These are phyloP conservation scores for Lichtheimia ornata DNA, from an alignment of 371 early-diverging fungal species.

Conservation along the genomic window DNA sequence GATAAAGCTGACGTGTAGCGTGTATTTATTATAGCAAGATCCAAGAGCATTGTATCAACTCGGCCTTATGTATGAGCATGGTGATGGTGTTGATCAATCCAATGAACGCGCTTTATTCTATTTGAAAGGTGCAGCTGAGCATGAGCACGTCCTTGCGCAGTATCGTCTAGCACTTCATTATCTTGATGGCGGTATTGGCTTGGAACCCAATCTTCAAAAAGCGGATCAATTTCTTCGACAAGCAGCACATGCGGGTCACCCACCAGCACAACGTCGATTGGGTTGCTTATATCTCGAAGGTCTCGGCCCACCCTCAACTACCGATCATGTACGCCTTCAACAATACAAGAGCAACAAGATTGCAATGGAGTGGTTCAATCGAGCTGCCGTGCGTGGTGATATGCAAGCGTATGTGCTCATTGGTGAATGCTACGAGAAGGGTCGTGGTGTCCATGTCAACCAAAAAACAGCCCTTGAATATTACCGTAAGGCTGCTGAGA, in stretches of 20 bases:
- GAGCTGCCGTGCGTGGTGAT: constrained; percentile 57
- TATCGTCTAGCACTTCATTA: constrained; percentile 44
- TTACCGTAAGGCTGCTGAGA: constrained; percentile 64
- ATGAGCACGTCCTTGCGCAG: constrained; percentile 29
- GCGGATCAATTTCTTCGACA: constrained; percentile 34
- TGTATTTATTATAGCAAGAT: constrained; percentile 33
- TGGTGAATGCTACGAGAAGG: constrained; percentile 72
- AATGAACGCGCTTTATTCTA: constrained; percentile 26
- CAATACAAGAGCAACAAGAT: constrained; percentile 31
- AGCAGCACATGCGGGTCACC: constrained; percentile 39
- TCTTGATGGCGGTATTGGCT: constrained; percentile 29
- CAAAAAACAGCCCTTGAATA: constrained; percentile 52
- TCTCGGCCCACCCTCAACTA: constrained; percentile 13
- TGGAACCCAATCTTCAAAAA: constrained; percentile 22
- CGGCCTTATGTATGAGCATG: constrained; percentile 42
- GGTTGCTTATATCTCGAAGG: constrained; percentile 49
- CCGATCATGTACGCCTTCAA: constrained; percentile 12
- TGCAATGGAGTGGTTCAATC: constrained; percentile 67
- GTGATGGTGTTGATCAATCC: constrained; percentile 28
- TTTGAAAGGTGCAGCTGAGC: constrained; percentile 37
- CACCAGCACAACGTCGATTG: constrained; percentile 41
- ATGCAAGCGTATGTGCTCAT: constrained; percentile 68
- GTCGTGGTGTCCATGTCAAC: constrained; percentile 61
- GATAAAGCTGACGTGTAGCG: neutral
- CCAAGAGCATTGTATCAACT: constrained; percentile 39